Percentiles rank a stretch among this genome's conserved stretches.
These are phyloP conservation scores for Fusarium incarnatum DNA, from an alignment of 2,329 filamentous ascomycete genomes.

Conservation along the genomic window DNA sequence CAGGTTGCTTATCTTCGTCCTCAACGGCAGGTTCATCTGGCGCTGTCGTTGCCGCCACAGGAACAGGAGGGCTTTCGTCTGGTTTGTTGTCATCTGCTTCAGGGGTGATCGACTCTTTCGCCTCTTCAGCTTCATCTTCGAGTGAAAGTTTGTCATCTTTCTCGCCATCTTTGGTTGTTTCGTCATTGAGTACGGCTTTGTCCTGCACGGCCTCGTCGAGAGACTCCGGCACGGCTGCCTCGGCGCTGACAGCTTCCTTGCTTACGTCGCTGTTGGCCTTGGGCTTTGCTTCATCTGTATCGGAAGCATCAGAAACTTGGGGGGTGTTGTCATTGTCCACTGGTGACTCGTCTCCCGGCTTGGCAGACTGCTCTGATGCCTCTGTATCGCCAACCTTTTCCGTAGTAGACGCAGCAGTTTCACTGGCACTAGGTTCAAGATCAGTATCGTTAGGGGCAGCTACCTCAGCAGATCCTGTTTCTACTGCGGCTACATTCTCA, in stretches of 20 bases:
- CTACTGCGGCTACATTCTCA: slow-evolving; percentile 14
- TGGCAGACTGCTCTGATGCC: background rate
- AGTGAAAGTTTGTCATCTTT: background rate
- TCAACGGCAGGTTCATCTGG: slow-evolving; percentile 5
- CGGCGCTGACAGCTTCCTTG: slow-evolving; percentile 2
- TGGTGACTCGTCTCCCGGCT: slow-evolving; percentile 1
- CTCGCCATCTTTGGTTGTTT: slow-evolving; percentile 16
- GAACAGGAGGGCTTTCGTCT: slow-evolving; percentile 6
- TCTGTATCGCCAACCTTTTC: slow-evolving; percentile 20
- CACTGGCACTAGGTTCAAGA: background rate
- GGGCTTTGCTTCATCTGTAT: slow-evolving; percentile 15
- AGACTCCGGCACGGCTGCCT: slow-evolving; percentile 10
- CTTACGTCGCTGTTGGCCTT: slow-evolving; percentile 13
- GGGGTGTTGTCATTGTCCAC: slow-evolving; percentile 10
- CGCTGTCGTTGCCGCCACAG: slow-evolving; percentile 8
- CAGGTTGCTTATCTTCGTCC: slow-evolving; percentile 2
- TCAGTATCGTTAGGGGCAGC: background rate
- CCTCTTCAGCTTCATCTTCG: slow-evolving; percentile 4
- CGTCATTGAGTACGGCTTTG: background rate
- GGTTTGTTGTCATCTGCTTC: slow-evolving; percentile 10
- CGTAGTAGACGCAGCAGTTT: background rate
- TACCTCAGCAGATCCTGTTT: background rate
- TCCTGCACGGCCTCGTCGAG: slow-evolving; percentile 8
- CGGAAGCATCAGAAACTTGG: slow-evolving; percentile 1
- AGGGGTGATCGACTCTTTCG: slow-evolving; percentile 3